phyloP scores from a whole-genome alignment of 352 stramenopile species.

The Plasmopara viticola region DNA sequence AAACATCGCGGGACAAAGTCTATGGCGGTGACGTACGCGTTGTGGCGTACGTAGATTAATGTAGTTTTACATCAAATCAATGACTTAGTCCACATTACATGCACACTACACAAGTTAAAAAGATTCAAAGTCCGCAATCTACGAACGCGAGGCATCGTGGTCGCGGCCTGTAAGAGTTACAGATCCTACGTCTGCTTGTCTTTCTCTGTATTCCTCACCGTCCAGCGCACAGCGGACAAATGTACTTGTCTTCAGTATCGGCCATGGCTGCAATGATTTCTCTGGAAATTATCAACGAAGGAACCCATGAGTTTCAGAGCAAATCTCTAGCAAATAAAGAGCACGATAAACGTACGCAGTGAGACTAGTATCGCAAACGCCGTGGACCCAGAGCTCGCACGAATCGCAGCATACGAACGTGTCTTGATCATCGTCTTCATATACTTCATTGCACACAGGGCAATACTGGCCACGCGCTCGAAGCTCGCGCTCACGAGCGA shows the following conservation, averaged over 20 bases:
- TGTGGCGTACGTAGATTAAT: neutral
- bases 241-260: constrained; percentile 80
- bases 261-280: constrained; percentile 46
- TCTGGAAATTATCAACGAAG: constrained; percentile 18
- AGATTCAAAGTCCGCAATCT: too few relatives aligned
- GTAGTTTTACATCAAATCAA: neutral
- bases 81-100: neutral
- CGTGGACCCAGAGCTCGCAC: constrained; percentile 85
- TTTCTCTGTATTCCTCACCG: constrained; percentile 28
- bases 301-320: constrained; percentile 9
- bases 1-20: constrained; percentile 19
- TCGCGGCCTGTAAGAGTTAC: constrained; percentile 22
- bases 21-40: constrained; percentile 2
- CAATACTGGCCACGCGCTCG: constrained; percentile 80
- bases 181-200: constrained; percentile 6
- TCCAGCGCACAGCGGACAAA: constrained; percentile 69
- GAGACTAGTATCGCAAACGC: constrained; percentile 58
- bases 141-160: neutral
- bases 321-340: neutral
- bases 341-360: constrained; percentile 41
- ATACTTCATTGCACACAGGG: constrained; percentile 77
- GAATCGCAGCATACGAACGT: constrained; percentile 86
- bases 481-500: constrained; percentile 65
- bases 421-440: constrained; percentile 81
- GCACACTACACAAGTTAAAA: too few relatives aligned